These are phyloP conservation scores for Phaffomyces opuntiae DNA, from an alignment of 805 yeast genomes.

Conservation along the genomic window DNA sequence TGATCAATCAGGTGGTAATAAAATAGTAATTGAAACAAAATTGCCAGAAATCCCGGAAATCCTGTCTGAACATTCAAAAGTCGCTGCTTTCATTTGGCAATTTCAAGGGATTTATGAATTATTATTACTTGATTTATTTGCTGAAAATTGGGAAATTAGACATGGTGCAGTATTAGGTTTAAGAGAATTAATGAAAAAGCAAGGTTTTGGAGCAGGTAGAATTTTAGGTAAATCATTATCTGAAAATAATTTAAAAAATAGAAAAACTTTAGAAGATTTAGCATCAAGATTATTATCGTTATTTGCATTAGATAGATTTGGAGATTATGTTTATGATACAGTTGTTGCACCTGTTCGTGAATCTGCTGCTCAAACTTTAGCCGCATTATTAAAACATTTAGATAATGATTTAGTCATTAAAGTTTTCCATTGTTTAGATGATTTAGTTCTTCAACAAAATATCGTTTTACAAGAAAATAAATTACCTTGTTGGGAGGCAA, in stretches of 20 bases:
- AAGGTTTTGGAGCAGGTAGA: slow-evolving; percentile 83
- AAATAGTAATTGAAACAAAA: slow-evolving; percentile 78
- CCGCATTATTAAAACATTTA: slow-evolving; percentile 77
- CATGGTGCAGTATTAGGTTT: slow-evolving; percentile 95
- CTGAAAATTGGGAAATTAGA: slow-evolving; percentile 87
- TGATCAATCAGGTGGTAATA: slow-evolving; percentile 71
- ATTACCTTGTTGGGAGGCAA: slow-evolving; percentile 86
- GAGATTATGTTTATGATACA: slow-evolving; percentile 94
- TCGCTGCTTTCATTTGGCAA: slow-evolving; percentile 81
- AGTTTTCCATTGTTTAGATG: slow-evolving; percentile 59
- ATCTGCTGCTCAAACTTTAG: slow-evolving; percentile 90
- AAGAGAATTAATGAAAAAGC: slow-evolving; percentile 76
- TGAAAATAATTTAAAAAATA: slow-evolving; percentile 63
- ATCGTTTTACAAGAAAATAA: slow-evolving; percentile 23
- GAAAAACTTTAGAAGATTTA: slow-evolving; percentile 74
- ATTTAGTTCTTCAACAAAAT: slow-evolving; percentile 60
- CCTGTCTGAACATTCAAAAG: slow-evolving; percentile 62
- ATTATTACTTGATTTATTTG: slow-evolving; percentile 68
- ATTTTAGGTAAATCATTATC: slow-evolving; percentile 50
- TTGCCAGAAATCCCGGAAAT: slow-evolving; percentile 58
- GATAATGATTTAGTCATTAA: slow-evolving; percentile 45
- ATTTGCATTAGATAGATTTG: slow-evolving; percentile 90
- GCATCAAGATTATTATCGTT: slow-evolving; percentile 79
- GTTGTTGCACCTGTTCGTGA: slow-evolving; percentile 98
- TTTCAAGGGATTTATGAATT: slow-evolving; percentile 89